Evolutionary conservation across 345 rosid species (phyloP), one percentile per base, ranked within the genome.

Genomic region (Kandelia obovata): DNA sequence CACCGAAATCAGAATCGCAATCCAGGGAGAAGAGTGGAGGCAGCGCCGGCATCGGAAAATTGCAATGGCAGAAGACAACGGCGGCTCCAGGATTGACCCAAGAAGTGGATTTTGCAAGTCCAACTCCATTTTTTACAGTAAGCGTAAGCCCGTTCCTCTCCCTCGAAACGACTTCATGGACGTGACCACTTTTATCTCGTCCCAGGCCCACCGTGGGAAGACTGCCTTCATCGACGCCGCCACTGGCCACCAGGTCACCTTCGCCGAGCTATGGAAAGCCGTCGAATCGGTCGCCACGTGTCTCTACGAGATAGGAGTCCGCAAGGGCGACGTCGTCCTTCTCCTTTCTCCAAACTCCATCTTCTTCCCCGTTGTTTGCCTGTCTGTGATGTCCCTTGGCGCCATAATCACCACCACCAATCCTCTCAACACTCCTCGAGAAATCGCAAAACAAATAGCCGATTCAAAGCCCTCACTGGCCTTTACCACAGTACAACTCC

Each of bases 361-460:
- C 63, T 77, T 78, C 71, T 91, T 94, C 83, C 98, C 98, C 34
- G 65, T 91, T 66, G 89, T 91, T n/a, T 91, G 93, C 65, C 96
- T 91, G 80, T 85, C 98, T 66, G 96, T 91, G 20, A 86, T 94
- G 96, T 94, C 96, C 2, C 83, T 94, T 34, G 98, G 97, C 61
- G 97, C 98, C 30, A 64, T 94, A 31, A 88, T 94, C 80, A 93
- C 93, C 75, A 89, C 97, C 68, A 82, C 89, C 19, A 93, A 90
- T 37, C 88, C 96, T 53, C 98, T 90, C 74, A 90, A 90, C 84
- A 92, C 96, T 26, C 62, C 86, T 8, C 57, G 71, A 16, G 98
- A 92, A 68, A 89, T 92, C 73, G 79, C 83, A 31, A 85, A 69
- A 73, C 98, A 92, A 73, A 76, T 82, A 49, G 80, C 78, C 5